Evolutionary conservation across 306 rosid species (phyloP), one percentile per base, ranked within the genome.

Genomic region (Pueraria montana): DNA sequence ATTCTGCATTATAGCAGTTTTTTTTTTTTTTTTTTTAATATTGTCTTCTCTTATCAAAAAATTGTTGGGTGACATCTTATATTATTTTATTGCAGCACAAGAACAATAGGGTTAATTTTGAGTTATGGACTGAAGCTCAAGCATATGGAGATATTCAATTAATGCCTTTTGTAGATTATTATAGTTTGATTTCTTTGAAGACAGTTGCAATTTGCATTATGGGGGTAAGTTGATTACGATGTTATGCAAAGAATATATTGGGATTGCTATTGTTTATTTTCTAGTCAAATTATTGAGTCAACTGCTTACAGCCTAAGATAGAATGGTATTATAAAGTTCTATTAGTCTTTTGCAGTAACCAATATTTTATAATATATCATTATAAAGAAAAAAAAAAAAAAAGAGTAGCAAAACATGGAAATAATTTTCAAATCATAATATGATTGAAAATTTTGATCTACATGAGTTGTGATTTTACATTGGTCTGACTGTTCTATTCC

Each of bases 81-180:
- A 68, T 71, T 48, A 79, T 71, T 23, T 85, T 52, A 73, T 48
- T 85, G 90, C 94, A 96, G 99, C 92, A 96, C 90, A 93, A 93
- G 87, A 93, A 87, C 80, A 79, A 77, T 70, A 91, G 84, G 87
- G 96, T 96, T 32, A 96, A 93, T 80, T 67, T 79, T 84, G 96
- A 96, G 87, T 86, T 96, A 30, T 93, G 97, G 97, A 92, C 82
- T 65, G 99, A 96, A 88, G 97, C 95, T 80, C 93, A 90, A 84
- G 94, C 91, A 2, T 96, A 89, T 83, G 98, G 98, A 72, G 99
- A 96, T 86, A 89, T 93, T 77, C 98, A 92, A 52, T 79, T 95
- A 79, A 89, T 95, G 97, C 99, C 99, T 42, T 95, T 92, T 86
- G 96, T 95, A 66, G 99, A 95, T 86, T 93, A 93, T 82, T 95